Conservation (phyloP, 176 grass and related monocot genomes). For the Alloteropsis semialata region DNA sequence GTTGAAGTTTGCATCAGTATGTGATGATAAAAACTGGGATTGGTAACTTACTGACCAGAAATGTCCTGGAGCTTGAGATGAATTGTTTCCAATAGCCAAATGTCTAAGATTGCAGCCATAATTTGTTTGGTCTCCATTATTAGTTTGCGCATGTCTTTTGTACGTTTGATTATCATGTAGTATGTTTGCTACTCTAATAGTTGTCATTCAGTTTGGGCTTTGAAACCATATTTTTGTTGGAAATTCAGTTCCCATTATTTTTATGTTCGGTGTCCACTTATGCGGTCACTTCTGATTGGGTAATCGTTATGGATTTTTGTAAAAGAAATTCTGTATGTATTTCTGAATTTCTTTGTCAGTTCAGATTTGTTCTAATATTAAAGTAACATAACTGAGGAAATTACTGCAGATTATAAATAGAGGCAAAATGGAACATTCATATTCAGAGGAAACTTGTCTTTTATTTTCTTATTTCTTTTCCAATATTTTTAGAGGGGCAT, state of each 20-base stretch:
- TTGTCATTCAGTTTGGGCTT: not conserved
- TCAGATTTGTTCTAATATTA: not conserved
- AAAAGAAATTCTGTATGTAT: not conserved
- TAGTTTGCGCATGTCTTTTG: not conserved
- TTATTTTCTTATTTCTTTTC: not conserved
- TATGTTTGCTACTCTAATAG: not conserved
- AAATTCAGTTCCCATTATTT: not conserved
- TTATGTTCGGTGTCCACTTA: too few relatives aligned
- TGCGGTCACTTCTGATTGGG: not conserved
- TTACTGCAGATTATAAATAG: not conserved
- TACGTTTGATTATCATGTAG: not conserved
- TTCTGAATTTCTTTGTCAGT: not conserved
- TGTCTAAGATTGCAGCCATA: not conserved
- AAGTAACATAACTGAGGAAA: not conserved
- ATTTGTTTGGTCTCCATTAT: not conserved
- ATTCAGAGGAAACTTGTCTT: not conserved
- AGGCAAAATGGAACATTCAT: not conserved
- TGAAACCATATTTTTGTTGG: not conserved
- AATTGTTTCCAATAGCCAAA: not conserved
- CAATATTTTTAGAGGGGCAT: not conserved
- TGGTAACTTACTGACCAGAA: slow-evolving; percentile 51
- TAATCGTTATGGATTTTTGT: not conserved
- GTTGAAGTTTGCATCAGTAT: slow-evolving; percentile 43
- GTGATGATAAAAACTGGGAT: slow-evolving; percentile 48
- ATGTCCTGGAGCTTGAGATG: not conserved